These are phyloP conservation scores for Lactarius tabidus DNA, from an alignment of 768 basidiomycete genomes.

Conservation along the genomic window DNA sequence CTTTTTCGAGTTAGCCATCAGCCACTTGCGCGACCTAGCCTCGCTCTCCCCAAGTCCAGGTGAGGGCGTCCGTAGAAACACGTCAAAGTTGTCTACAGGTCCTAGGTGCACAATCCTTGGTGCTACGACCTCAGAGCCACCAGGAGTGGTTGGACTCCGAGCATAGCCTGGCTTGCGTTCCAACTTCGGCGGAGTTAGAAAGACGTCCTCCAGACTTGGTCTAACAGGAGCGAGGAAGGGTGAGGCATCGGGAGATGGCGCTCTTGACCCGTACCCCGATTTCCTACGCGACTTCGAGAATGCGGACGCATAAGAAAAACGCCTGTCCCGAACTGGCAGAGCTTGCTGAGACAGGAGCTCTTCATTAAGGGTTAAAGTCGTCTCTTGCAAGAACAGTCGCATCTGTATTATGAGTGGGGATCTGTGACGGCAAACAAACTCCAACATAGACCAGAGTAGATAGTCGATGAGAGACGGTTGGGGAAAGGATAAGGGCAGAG, in stretches of 20 bases:
- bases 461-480: conserved; percentile 65
- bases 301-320: conserved; percentile 41
- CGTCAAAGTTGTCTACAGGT: conserved; percentile 39
- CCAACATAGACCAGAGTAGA: conserved; percentile 65
- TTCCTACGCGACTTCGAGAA: conserved; percentile 56
- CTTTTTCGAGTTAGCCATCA: conserved; percentile 12
- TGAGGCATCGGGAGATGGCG: conserved; percentile 47
- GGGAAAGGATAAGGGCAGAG: conserved; percentile 29
- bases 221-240: conserved; percentile 32
- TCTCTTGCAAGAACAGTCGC: conserved; percentile 62
- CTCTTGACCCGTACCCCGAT: conserved; percentile 33
- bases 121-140: conserved; percentile 34
- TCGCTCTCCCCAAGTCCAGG: conserved; percentile 15
- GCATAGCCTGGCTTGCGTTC: conserved; percentile 41
- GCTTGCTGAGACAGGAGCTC: conserved; percentile 40
- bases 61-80: conserved; percentile 16
- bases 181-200: conserved; percentile 21
- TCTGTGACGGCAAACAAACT: conserved; percentile 58
- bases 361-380: conserved; percentile 49
- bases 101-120: conserved; percentile 61
- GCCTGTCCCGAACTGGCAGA: conserved; percentile 33
- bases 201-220: conserved; percentile 20
- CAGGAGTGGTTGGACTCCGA: conserved; percentile 36
- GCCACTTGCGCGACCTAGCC: conserved; percentile 8
- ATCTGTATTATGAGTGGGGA: conserved; percentile 63